phyloP scores from a whole-genome alignment of 495 filamentous ascomycete species.

The Endocarpon pusillum region DNA sequence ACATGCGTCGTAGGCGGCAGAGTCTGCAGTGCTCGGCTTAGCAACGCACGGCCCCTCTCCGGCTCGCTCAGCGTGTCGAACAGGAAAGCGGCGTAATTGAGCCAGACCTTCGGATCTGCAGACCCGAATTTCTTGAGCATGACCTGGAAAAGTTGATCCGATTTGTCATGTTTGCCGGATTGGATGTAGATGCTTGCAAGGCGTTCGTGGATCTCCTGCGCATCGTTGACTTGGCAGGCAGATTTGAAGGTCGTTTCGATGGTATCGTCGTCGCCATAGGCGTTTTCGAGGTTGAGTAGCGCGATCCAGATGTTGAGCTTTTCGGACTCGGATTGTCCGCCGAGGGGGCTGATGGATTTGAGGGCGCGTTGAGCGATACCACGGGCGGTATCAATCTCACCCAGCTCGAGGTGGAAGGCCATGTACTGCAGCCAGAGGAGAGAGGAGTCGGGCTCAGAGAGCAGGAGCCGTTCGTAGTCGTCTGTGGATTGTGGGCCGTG shows the following conservation, averaged over 20 bases:
- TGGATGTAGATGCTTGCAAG: slow-evolving; percentile 89
- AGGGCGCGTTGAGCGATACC: slow-evolving; percentile 80
- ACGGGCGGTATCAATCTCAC: slow-evolving; percentile 69
- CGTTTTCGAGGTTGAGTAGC: slow-evolving; percentile 81
- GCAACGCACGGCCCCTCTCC: slow-evolving; percentile 56
- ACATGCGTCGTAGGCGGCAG: slow-evolving; percentile 56
- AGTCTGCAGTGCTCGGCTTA: slow-evolving; percentile 75
- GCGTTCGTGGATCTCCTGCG: slow-evolving; percentile 75
- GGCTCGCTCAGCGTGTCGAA: slow-evolving; percentile 50
- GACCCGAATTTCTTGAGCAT: slow-evolving; percentile 79
- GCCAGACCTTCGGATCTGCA: slow-evolving; percentile 58
- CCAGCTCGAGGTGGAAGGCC: slow-evolving; percentile 86
- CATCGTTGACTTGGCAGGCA: slow-evolving; percentile 86
- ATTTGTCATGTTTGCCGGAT: slow-evolving; percentile 70
- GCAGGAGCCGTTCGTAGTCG: slow-evolving; percentile 84
- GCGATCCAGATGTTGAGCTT: slow-evolving; percentile 93
- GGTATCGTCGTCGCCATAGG: slow-evolving; percentile 72
- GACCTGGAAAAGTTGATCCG: slow-evolving; percentile 70
- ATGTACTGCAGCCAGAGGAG: slow-evolving; percentile 88
- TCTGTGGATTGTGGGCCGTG: slow-evolving; percentile 79
- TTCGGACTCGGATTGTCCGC: slow-evolving; percentile 64
- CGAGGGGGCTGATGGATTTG: slow-evolving; percentile 64
- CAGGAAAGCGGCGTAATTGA: slow-evolving; percentile 91
- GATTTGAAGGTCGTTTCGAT: slow-evolving; percentile 78
- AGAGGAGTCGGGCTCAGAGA: slow-evolving; percentile 81